These are phyloP conservation scores for Gypsophila paniculata DNA, from an alignment of 179 eudicot genomes.

Conservation along the genomic window DNA sequence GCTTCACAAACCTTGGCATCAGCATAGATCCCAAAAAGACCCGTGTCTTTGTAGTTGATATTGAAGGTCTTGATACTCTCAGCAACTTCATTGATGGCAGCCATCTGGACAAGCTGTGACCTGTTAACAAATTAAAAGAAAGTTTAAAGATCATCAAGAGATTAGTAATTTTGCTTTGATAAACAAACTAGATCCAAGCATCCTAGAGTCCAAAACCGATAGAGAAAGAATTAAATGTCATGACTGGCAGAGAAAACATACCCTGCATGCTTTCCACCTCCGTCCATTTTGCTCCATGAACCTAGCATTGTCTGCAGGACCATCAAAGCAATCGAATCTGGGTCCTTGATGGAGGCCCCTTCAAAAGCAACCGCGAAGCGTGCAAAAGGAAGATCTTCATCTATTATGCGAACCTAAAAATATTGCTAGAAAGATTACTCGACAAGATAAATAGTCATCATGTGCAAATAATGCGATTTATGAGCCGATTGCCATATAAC, in stretches of 20 bases:
- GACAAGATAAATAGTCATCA: slow-evolving; percentile 20
- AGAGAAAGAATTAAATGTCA: slow-evolving; percentile 6
- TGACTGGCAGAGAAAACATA: slow-evolving; percentile 18
- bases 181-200: background rate
- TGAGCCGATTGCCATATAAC: background rate
- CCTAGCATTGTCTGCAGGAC: slow-evolving; percentile 61
- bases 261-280: slow-evolving; percentile 65
- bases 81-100: slow-evolving; percentile 64
- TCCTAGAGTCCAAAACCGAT: background rate
- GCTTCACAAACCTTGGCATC: slow-evolving; percentile 56
- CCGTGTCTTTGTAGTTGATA: slow-evolving; percentile 71
- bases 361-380: slow-evolving; percentile 42
- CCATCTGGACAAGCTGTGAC: slow-evolving; percentile 73
- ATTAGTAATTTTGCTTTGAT: background rate
- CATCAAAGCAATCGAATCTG: slow-evolving; percentile 61
- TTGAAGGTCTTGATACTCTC: slow-evolving; percentile 74
- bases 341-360: slow-evolving; percentile 45
- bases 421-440: slow-evolving; percentile 21
- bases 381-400: slow-evolving; percentile 59
- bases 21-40: slow-evolving; percentile 83
- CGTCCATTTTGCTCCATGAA: slow-evolving; percentile 49
- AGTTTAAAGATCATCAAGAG: background rate
- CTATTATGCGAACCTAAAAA: slow-evolving; percentile 54
- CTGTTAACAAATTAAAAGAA: slow-evolving; percentile 31
- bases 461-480: slow-evolving; percentile 11